Conservation (phyloP, 2,329 filamentous ascomycete species). For the Fonsecaea multimorphosa region DNA sequence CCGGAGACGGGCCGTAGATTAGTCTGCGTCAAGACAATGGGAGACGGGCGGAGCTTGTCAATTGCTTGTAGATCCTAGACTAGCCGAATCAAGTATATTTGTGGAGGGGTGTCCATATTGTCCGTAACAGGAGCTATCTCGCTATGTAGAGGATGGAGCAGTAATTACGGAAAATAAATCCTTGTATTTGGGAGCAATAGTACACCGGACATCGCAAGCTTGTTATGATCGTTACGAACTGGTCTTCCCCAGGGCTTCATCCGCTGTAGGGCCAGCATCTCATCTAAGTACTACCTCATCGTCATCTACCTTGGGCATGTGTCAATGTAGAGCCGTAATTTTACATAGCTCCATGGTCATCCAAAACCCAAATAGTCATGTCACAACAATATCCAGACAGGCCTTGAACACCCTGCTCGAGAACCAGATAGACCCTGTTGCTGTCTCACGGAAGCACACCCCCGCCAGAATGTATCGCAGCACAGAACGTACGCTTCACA, state of each 20-base stretch:
- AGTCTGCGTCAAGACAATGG: not conserved
- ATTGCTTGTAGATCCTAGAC: not conserved
- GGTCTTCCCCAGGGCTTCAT: not conserved
- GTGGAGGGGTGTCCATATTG: not conserved
- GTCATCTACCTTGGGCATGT: not conserved
- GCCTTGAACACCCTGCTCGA: not conserved
- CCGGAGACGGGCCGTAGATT: not conserved
- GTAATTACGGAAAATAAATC: no score
- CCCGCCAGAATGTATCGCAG: not conserved
- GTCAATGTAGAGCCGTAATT: not conserved
- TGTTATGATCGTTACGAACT: not conserved
- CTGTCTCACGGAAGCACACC: not conserved
- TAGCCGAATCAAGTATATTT: not conserved
- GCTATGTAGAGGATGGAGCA: not conserved
- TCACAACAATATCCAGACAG: not conserved
- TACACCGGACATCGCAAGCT: not conserved
- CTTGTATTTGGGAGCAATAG: not conserved
- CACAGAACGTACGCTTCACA: not conserved
- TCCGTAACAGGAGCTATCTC: not conserved
- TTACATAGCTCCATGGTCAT: not conserved
- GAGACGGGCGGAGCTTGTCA: not conserved
- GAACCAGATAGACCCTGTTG: not conserved
- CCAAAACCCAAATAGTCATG: not conserved
- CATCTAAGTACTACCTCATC: not conserved
- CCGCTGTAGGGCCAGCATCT: not conserved